Base-by-base conservation (phyloP, 768 basidiomycete species). In the Termitomyces sp. region DNA sequence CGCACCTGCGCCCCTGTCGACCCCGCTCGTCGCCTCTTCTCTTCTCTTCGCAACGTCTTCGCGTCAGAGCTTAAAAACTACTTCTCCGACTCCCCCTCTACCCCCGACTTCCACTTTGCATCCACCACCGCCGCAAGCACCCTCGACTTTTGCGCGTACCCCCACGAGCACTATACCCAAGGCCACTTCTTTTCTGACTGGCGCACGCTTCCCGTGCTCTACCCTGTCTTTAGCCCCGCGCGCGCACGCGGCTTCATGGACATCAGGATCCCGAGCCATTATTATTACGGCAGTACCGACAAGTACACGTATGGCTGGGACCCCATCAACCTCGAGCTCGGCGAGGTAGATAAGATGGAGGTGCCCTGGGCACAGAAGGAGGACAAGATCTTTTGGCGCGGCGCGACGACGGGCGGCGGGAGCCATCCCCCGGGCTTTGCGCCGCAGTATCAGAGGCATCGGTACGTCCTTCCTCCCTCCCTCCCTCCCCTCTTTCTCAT, bases 101-200 rank as follows among this genome's bases (percentile, higher is more conserved):
- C 16, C 36, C 71, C 78, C 24, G 85, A 89, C 59, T 89, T 94
- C 66, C 65, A 69, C 0, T 98, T 98, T 70, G 76, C 77, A 13
- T 63, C 73, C 31, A 72, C 73, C 2, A 85, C 87, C 11, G 85
- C 91, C 7, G 58, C 62, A n/a, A 78, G 84, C 54, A 76, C 77
- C 5, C 80, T 84, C 61, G 86, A 95, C 67, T 95, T 90, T 68
- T 99, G 97, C 72, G 67, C 75, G 34, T 76, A 84, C 36, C 94
- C 96, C 0, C 89, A 91, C 74, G 87, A 89, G 20, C 94, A 89
- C 64, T 87, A 90, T 67, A 81, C 81, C 31, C 97, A 98, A 69
- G 95, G 95, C 12, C 95, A 94, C 72, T 98, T 97, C 73, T 98
- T 97, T 82, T 93, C 92, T 18, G 96, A 99, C 72, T 97, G 93